Evolutionary conservation across 495 filamentous ascomycete species (phyloP), one percentile per base, ranked within the genome.

Genomic region (Podospora bellae-mahoneyi): DNA sequence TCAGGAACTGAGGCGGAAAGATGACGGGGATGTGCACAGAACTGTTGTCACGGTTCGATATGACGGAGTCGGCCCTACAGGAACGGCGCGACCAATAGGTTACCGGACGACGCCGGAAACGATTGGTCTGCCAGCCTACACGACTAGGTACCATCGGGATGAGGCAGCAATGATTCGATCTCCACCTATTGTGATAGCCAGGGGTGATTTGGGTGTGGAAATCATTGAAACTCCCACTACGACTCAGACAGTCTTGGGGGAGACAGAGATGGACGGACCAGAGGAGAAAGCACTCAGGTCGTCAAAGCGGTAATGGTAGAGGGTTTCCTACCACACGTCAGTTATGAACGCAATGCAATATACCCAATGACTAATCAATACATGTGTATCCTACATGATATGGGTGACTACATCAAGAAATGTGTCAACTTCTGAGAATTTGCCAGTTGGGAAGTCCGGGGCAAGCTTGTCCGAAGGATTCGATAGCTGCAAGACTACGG

Each of bases 51-150:
- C 63, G 13, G 68, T 73, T 5, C 59, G 71, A n/a, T 73, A 73
- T 32, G 71, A 73, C 19, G 71, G 71, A 6, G 71, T 73, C 26
- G 71, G 71, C 4, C 71, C 71, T 6, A 54, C 39, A n/a, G 71
- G 71, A 7, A 73, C 71, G 7, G 69, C 66, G 19, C 66, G 71
- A 0, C 71, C 71, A 19, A 60, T 64, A 53, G 66, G 62, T n/a
- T 64, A 65, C 53, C 55, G 59, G 59, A 65, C 34, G 39, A 18
- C 26, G 57, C 64, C n/a, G 18, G 66, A 65, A 26, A 58, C 34
- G 2, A 69, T 66, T 55, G 61, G 28, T 28, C 53, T 72, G 65
- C 67, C 67, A 19, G 34, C 59, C 19, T 69, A 69, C 44, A 39
- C 27, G 10, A 55, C 28, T 28, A 56, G 64, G 60, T 34, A 64